These are phyloP conservation scores for Heritiera littoralis DNA, from an alignment of 345 rosid genomes.

Conservation along the genomic window DNA sequence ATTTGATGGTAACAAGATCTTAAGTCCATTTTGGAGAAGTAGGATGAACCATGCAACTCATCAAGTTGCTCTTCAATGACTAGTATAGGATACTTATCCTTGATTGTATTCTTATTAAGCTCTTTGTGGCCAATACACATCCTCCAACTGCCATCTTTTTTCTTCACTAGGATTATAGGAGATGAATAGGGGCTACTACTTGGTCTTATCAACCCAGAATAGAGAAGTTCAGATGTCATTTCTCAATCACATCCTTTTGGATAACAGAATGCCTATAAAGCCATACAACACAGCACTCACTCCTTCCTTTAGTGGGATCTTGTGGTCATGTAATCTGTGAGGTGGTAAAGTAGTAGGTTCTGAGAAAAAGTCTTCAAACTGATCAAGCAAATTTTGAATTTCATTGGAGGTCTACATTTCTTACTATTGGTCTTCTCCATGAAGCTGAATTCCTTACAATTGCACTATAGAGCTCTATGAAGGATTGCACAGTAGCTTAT, in stretches of 20 bases:
- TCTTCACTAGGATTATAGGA: background rate
- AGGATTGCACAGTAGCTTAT: background rate
- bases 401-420: background rate
- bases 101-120: background rate
- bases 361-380: background rate
- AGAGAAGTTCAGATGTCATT: background rate
- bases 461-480: background rate
- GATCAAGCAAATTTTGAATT: background rate
- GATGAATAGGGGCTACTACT: background rate
- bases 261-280: background rate
- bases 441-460: background rate
- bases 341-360: background rate
- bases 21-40: background rate
- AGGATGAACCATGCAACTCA: background rate
- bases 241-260: background rate
- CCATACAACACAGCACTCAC: too few species aligned
- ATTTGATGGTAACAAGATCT: background rate
- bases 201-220: background rate
- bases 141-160: background rate
- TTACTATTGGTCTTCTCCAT: too few species aligned
- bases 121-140: background rate
- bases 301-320: too few species aligned
- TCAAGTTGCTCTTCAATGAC: background rate
- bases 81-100: background rate
- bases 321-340: background rate